A percentile compares a stretch with the other conserved stretches of the same genome.
Conservation (phyloP, 306 rosid species). For the Arachis stenosperma region DNA sequence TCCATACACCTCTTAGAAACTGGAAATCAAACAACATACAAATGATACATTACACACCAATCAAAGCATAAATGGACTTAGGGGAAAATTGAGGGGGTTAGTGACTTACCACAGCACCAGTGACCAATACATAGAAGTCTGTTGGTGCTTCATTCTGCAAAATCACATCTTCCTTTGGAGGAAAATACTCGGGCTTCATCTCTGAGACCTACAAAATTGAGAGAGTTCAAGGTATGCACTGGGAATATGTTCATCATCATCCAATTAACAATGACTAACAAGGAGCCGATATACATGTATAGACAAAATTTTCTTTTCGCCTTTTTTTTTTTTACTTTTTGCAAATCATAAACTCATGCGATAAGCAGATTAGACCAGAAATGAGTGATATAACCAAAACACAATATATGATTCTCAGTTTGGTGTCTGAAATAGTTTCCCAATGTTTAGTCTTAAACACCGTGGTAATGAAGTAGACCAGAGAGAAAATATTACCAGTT, state of each 20-base stretch:
- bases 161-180: slow-evolving; percentile 88
- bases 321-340: neutral
- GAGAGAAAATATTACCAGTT: slow-evolving; percentile 61
- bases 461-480: neutral
- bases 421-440: slow-evolving; percentile 1
- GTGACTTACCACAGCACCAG: slow-evolving; percentile 69
- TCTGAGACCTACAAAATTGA: slow-evolving; percentile 67
- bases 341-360: neutral
- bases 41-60: neutral
- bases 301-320: slow-evolving; percentile 2
- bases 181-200: slow-evolving; percentile 91
- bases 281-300: slow-evolving; percentile 1
- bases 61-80: neutral
- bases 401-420: neutral
- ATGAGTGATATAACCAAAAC: slow-evolving; percentile 8
- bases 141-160: slow-evolving; percentile 90
- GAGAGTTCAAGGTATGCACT: slow-evolving; percentile 17
- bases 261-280: slow-evolving; percentile 24
- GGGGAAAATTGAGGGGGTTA: slow-evolving; percentile 12
- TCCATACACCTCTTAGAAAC: neutral
- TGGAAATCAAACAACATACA: neutral
- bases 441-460: neutral
- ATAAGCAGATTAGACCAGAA: neutral
- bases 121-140: slow-evolving; percentile 73
- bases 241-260: slow-evolving; percentile 13